These are phyloP conservation scores for Cylindrotheca closterium DNA, from an alignment of 108 stramenopile genomes.

Conservation along the genomic window DNA sequence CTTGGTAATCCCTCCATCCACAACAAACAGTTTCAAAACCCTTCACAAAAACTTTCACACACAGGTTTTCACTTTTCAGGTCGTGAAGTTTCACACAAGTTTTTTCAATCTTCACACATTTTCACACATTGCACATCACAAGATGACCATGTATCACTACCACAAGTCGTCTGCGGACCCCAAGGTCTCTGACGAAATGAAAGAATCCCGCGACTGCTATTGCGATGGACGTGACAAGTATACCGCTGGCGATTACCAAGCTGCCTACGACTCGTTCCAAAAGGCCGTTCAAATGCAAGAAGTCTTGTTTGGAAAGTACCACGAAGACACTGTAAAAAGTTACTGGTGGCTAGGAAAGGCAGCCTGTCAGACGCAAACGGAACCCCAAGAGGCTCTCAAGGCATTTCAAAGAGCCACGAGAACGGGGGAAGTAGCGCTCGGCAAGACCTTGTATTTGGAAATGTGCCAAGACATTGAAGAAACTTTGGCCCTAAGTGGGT, in stretches of 20 bases:
- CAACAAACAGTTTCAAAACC: too few relatives aligned
- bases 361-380: not conserved
- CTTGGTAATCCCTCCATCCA: too few relatives aligned
- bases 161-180: too few relatives aligned
- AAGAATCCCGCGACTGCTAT: conserved; percentile 1
- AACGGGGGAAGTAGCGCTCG: conserved; percentile 7
- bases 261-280: not conserved
- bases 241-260: not conserved
- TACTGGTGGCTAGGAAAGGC: conserved; percentile 17
- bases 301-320: conserved; percentile 16
- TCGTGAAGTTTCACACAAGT: too few relatives aligned
- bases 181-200: conserved; percentile 2
- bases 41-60: too few relatives aligned
- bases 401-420: conserved; percentile 9
- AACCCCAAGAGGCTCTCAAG: not conserved
- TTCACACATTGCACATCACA: too few relatives aligned
- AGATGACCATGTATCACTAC: too few relatives aligned
- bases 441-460: not conserved
- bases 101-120: too few relatives aligned
- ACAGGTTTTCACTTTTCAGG: too few relatives aligned
- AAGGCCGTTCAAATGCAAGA: conserved; percentile 12
- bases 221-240: conserved; percentile 3
- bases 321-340: conserved; percentile 13
- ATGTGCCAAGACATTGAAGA: conserved; percentile 7
- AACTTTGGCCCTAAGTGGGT: not conserved